These are phyloP conservation scores for Taxillus chinensis DNA, from an alignment of 164 flowering plant species.

Conservation along the genomic window DNA sequence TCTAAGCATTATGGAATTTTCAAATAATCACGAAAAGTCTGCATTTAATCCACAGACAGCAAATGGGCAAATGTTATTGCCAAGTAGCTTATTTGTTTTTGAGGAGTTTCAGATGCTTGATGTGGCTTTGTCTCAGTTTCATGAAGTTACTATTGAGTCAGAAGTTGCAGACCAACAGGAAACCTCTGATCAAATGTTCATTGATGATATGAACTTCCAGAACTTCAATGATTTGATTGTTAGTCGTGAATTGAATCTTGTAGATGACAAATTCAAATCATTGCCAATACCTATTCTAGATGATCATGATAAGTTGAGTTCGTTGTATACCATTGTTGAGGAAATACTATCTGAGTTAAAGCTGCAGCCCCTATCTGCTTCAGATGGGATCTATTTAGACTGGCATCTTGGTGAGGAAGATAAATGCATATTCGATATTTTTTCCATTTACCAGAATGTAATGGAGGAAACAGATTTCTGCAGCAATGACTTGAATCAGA, in stretches of 20 bases:
- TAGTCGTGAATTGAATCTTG: conserved; percentile 51
- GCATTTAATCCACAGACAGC: conserved; percentile 10
- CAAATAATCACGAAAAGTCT: conserved; percentile 13
- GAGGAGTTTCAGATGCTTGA: conserved; percentile 59
- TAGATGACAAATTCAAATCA: conserved; percentile 67
- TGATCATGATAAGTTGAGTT: conserved; percentile 26
- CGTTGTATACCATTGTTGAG: conserved; percentile 22
- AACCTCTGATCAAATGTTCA: conserved; percentile 28
- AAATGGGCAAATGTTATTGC: conserved; percentile 10
- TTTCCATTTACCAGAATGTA: conserved; percentile 20
- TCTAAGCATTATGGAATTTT: conserved; percentile 19
- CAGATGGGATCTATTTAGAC: conserved; percentile 78
- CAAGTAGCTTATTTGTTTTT: conserved; percentile 24
- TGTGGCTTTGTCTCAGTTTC: conserved; percentile 15
- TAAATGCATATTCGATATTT: conserved; percentile 20
- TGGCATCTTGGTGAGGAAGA: conserved; percentile 71
- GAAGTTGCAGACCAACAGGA: conserved; percentile 18
- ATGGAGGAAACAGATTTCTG: conserved; percentile 26
- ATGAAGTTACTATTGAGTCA: conserved; percentile 19
- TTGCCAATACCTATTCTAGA: conserved; percentile 61
- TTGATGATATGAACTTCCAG: conserved; percentile 32
- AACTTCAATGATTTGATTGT: conserved; percentile 53
- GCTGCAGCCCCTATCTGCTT: conserved; percentile 48
- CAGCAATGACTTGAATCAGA: conserved; percentile 16
- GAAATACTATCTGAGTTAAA: conserved; percentile 34